A percentile compares a stretch with the other conserved stretches of the same genome.
These are phyloP conservation scores for Quaeritorhiza haematococci DNA, from an alignment of 371 early-diverging fungal species.

Conservation along the genomic window DNA sequence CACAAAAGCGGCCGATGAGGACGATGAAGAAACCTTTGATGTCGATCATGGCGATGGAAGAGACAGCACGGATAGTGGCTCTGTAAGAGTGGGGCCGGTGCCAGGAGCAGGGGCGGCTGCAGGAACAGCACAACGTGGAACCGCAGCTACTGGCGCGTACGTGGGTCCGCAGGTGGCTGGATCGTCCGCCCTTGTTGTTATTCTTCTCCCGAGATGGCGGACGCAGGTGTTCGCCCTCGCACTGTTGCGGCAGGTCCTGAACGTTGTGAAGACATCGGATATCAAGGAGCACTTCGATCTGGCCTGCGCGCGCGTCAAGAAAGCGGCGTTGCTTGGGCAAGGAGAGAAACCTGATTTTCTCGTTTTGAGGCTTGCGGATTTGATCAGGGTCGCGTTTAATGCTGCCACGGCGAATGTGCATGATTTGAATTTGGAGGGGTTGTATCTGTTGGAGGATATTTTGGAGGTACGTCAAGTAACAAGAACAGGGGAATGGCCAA, in stretches of 20 bases:
- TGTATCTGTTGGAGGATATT: conserved; percentile 64
- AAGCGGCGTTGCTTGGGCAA: conserved; percentile 32
- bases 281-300: conserved; percentile 69
- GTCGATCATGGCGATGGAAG: conserved; percentile 12
- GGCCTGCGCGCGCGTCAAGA: conserved; percentile 52
- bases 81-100: conserved; percentile 3
- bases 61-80: too few species aligned
- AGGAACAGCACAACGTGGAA: neutral
- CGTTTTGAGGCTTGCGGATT: conserved; percentile 69
- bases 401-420: conserved; percentile 79
- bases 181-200: conserved; percentile 18
- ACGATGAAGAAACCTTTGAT: conserved; percentile 18
- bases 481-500: neutral
- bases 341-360: conserved; percentile 56
- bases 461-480: conserved; percentile 42
- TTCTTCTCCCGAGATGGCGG: conserved; percentile 79
- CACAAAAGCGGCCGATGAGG: conserved; percentile 12
- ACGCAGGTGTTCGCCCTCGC: conserved; percentile 79
- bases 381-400: conserved; percentile 80
- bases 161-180: neutral
- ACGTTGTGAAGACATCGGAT: conserved; percentile 52
- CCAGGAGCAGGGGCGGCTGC: conserved; percentile 25
- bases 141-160: too few species aligned
- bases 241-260: conserved; percentile 66
- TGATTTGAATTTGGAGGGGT: conserved; percentile 74